Evolutionary conservation across 2,329 filamentous ascomycete species (phyloP).

Genomic region (Dothideomycetes sp.): DNA sequence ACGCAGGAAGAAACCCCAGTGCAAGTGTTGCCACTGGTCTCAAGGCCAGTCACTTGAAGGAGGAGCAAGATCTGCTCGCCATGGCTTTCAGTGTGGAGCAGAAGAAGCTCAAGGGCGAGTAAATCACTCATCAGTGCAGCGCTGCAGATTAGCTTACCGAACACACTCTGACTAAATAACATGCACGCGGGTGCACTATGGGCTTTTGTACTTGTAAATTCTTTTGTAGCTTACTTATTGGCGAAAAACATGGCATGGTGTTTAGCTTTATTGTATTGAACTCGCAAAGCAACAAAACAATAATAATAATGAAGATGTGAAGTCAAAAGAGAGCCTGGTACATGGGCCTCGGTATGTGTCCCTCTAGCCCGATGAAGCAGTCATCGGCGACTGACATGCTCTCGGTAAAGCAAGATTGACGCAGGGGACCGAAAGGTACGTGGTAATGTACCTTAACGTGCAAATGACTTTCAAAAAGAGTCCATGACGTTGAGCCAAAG

Average conservation of each 20-base stretch:
- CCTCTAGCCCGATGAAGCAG: not conserved
- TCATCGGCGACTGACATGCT: too few relatives aligned
- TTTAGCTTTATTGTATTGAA: too few relatives aligned
- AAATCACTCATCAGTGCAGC: conserved; percentile 13
- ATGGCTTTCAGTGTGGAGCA: conserved; percentile 53
- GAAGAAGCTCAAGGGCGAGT: conserved; percentile 57
- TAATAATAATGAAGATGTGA: not conserved
- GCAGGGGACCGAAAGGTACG: too few relatives aligned
- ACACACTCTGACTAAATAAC: too few relatives aligned
- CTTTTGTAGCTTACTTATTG: not conserved
- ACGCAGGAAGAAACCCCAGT: conserved; percentile 86
- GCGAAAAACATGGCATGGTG: not conserved
- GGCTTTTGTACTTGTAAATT: not conserved
- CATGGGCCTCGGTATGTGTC: too few relatives aligned
- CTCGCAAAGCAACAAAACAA: too few relatives aligned
- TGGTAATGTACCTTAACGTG: too few relatives aligned
- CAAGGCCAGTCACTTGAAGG: conserved; percentile 79
- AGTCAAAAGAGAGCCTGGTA: not conserved
- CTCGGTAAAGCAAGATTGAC: too few relatives aligned
- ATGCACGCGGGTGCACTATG: not conserved
- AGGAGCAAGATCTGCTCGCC: conserved; percentile 74
- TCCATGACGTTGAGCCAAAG: too few relatives aligned
- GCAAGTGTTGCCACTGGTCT: conserved; percentile 88
- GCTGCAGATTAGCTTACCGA: too few relatives aligned
- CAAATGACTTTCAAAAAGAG: too few relatives aligned